Percentiles rank a stretch among this genome's conserved stretches.
Conservation (phyloP, 2,329 filamentous ascomycete genomes). For the Myriangium duriaei region DNA sequence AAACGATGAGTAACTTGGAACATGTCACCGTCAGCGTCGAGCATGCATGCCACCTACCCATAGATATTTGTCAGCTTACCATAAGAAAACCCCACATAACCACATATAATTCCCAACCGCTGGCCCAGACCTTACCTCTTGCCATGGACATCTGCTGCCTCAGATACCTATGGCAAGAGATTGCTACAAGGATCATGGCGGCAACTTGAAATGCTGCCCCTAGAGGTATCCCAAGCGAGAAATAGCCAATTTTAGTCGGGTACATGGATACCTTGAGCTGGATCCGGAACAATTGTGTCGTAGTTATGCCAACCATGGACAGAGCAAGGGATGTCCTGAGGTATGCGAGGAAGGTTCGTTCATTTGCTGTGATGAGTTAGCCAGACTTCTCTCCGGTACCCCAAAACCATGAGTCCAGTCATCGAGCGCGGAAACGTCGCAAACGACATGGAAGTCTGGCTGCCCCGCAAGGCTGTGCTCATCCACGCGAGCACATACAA, state of each 20-base stretch:
- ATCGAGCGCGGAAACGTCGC: too few relatives aligned
- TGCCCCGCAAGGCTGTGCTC: too few relatives aligned
- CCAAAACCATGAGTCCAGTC: too few relatives aligned
- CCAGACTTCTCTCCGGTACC: too few relatives aligned
- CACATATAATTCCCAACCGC: slow-evolving; percentile 45
- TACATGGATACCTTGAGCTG: slow-evolving; percentile 35
- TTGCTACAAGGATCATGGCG: slow-evolving; percentile 36
- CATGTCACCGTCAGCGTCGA: not conserved
- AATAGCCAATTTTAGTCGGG: slow-evolving; percentile 43
- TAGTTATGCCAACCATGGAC: slow-evolving; percentile 51
- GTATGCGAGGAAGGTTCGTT: slow-evolving; percentile 63
- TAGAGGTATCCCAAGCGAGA: slow-evolving; percentile 48
- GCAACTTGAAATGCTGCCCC: slow-evolving; percentile 35
- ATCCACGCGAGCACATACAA: too few relatives aligned
- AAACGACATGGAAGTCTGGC: too few relatives aligned
- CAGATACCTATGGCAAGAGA: slow-evolving; percentile 50
- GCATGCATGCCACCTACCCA: too few relatives aligned
- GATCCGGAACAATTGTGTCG: slow-evolving; percentile 56
- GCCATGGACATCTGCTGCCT: slow-evolving; percentile 47
- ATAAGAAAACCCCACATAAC: slow-evolving; percentile 35
- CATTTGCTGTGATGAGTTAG: slow-evolving; percentile 44
- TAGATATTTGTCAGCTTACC: slow-evolving; percentile 37
- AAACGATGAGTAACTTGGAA: slow-evolving; percentile 1
- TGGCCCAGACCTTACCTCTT: slow-evolving; percentile 43
- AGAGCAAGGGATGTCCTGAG: slow-evolving; percentile 58